A percentile compares a stretch with the other conserved stretches of the same genome.
Evolutionary conservation across 1,284 basidiomycete species (phyloP).

Genomic region (Ganoderma multipileum): DNA sequence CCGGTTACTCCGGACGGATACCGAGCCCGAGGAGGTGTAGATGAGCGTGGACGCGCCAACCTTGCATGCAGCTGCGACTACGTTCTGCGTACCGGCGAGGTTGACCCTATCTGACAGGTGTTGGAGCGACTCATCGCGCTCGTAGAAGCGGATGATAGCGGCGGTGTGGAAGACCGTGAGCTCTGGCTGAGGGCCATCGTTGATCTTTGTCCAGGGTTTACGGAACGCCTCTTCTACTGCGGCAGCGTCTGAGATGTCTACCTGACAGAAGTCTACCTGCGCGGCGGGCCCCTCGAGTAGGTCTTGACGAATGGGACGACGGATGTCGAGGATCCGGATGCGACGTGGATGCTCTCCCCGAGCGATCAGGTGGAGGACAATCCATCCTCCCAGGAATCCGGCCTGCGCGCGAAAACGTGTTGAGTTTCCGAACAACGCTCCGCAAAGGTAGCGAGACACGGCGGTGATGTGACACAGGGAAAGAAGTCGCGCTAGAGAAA

Average conservation of each 20-base stretch:
- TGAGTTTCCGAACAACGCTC: not conserved
- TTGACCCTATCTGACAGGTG: conserved; percentile 65
- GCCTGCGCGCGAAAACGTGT: conserved; percentile 46
- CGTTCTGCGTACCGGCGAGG: conserved; percentile 67
- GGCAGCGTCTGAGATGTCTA: conserved; percentile 60
- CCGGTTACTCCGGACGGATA: conserved; percentile 57
- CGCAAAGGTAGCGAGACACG: not conserved
- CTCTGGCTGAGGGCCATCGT: conserved; percentile 40
- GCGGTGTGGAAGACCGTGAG: conserved; percentile 77
- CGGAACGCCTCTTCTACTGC: conserved; percentile 66
- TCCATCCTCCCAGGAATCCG: conserved; percentile 80
- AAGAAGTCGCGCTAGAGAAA: not conserved
- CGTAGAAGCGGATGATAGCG: conserved; percentile 78
- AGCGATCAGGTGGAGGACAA: conserved; percentile 67
- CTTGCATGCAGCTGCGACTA: conserved; percentile 54
- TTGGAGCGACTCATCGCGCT: conserved; percentile 59
- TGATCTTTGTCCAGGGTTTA: conserved; percentile 62
- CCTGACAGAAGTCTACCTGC: conserved; percentile 61
- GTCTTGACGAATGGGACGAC: conserved; percentile 59
- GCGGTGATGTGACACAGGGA: not conserved
- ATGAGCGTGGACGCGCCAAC: conserved; percentile 59
- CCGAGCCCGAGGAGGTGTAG: conserved; percentile 69
- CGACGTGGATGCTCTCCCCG: conserved; percentile 71
- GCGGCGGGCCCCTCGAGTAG: conserved; percentile 54
- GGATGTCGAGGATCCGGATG: conserved; percentile 75